phyloP scores from a whole-genome alignment of 192 early-diverging fungal species.

The Coemansia javaensis region DNA sequence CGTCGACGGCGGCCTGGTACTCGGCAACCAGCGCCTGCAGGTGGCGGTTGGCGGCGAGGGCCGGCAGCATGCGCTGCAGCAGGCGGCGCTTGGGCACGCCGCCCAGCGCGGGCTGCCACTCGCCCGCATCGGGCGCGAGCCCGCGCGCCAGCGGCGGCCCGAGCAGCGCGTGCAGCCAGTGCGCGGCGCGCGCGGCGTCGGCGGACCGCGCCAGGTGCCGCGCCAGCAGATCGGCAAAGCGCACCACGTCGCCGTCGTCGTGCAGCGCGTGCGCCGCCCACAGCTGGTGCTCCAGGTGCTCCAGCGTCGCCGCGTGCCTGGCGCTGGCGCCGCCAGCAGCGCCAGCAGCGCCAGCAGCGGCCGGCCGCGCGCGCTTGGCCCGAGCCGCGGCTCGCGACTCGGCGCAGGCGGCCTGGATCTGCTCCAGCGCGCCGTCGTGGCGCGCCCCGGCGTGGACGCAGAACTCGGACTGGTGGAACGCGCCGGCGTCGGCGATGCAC shows the following conservation, averaged over 20 bases:
- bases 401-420: background rate
- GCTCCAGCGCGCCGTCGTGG: background rate
- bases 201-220: conserved; percentile 10
- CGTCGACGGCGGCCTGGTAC: conserved; percentile 33
- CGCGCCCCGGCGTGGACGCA: background rate
- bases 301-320: conserved; percentile 25
- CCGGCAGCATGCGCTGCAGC: conserved; percentile 59
- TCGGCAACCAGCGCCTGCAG: conserved; percentile 61
- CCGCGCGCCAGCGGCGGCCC: conserved; percentile 29
- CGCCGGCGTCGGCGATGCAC: conserved; percentile 15
- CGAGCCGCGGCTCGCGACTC: no score
- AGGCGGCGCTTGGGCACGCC: conserved; percentile 62
- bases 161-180: conserved; percentile 33
- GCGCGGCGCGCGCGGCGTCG: conserved; percentile 5
- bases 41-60: conserved; percentile 63
- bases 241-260: conserved; percentile 13
- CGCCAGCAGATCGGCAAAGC: conserved; percentile 16
- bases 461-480: conserved; percentile 22
- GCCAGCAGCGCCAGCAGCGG: no score
- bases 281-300: conserved; percentile 47
- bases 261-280: conserved; percentile 10
- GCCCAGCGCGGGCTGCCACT: conserved; percentile 17
- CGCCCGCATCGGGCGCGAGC: background rate
- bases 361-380: no score
- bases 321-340: no score